Evolutionary conservation across 331 rosid genomes (phyloP), one percentile per base, ranked within the genome.

Genomic region (Quercus tomentella): DNA sequence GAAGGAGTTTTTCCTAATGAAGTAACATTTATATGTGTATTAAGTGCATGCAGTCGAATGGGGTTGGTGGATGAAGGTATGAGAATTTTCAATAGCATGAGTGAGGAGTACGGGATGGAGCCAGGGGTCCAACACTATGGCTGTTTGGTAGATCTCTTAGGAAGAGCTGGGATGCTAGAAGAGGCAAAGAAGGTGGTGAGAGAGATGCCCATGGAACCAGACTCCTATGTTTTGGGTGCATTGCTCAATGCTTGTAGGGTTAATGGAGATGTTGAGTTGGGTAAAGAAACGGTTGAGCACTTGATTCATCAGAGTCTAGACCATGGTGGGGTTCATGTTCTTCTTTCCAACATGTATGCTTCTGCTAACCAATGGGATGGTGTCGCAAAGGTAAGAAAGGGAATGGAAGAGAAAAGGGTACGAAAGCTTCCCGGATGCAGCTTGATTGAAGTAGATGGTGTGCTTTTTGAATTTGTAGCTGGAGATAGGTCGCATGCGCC

Each of bases 1-100:
- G 87, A 82, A 63, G 86, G 89, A 30, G 76, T 85, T 74, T 28
- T n/a, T 6, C 91, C 87, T 21, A 88, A 88, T 81, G 91, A 88
- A 70, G 86, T 88, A 78, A 85, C 91, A 26, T 85, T 58, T 65
- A 76, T 88, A 58, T 70, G 91, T 23, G 86, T 88, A 17, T 82
- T 88, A 85, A 88, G 74, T 78, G 91, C 91, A 49, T 85, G 89
- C 70, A 83, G 91, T 68, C 84, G 77, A 68, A 75, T 85, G 84
- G 91, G 87, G 49, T 61, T 88, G 31, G 84, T 88, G 26, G 81
- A 83, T 21, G 79, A 83, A 72, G 91, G 89, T 41, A 17, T 85
- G 75, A 71, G 31, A 55, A 83, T 85, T 68, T 88, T 88, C 70
- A 57, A 60, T 43, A 78, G 87, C 81, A 88, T 85, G 86, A 78